Percentiles rank a stretch among this genome's conserved stretches.
Evolutionary conservation across 352 stramenopile species (phyloP).

Genomic region (Phytophthora podocarpi): DNA sequence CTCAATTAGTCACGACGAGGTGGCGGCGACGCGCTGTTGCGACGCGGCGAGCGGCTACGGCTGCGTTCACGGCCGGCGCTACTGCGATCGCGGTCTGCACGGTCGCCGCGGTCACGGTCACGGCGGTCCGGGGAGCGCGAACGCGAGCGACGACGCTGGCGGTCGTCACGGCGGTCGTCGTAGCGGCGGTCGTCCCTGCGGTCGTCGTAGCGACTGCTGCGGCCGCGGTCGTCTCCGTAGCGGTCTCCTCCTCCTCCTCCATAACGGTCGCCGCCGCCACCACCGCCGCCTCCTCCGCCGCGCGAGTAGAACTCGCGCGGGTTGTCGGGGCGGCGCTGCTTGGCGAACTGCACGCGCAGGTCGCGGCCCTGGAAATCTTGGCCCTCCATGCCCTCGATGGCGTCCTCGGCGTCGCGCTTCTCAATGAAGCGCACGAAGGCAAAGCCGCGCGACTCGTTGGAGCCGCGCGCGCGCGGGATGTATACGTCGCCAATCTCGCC

Average conservation of each 20-base stretch:
- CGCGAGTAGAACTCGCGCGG: conserved; percentile 75
- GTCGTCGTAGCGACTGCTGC: conserved; percentile 41
- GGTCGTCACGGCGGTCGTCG: conserved; percentile 40
- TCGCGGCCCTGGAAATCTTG: conserved; percentile 76
- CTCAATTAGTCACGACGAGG: conserved; percentile 57
- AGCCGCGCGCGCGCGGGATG: conserved; percentile 75
- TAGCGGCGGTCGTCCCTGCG: conserved; percentile 39
- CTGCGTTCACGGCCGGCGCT: conserved; percentile 46
- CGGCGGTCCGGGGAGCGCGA: conserved; percentile 51
- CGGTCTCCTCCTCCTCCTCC: conserved; percentile 30
- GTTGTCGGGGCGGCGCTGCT: conserved; percentile 80
- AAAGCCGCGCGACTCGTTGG: conserved; percentile 82
- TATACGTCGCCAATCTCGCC: conserved; percentile 86
- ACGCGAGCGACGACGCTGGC: conserved; percentile 42
- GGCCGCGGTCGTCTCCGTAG: conserved; percentile 33
- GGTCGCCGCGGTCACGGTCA: conserved; percentile 45
- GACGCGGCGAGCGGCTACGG: conserved; percentile 55
- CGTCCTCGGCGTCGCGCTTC: conserved; percentile 89
- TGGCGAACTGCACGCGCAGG: conserved; percentile 78
- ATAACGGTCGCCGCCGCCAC: conserved; percentile 27
- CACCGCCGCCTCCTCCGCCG: conserved; percentile 34
- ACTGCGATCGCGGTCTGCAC: conserved; percentile 40
- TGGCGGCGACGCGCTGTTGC: conserved; percentile 37
- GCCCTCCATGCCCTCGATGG: conserved; percentile 77
- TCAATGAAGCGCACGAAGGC: conserved; percentile 91